Conservation (phyloP, 1,284 basidiomycete genomes). For the Cryptococcus sp. region DNA sequence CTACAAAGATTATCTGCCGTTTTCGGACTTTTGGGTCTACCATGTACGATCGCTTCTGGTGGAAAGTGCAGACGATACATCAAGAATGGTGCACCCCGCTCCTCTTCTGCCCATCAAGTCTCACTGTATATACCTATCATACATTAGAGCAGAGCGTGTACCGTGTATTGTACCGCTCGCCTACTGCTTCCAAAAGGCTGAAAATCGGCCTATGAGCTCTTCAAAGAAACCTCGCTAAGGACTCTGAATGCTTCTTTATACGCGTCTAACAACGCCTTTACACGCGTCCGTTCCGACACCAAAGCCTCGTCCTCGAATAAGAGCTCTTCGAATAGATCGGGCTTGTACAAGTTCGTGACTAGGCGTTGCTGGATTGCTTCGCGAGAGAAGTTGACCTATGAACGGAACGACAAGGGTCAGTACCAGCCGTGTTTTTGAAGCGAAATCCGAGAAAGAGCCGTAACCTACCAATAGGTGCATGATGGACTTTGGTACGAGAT, state of each 20-base stretch:
- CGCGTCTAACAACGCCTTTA: slow-evolving; percentile 92
- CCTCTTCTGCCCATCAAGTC: too few species aligned
- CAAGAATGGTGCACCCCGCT: too few species aligned
- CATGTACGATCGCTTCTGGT: too few species aligned
- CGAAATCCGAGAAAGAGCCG: background rate
- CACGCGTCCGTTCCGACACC: slow-evolving; percentile 86
- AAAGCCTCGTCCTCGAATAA: slow-evolving; percentile 94
- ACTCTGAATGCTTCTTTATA: slow-evolving; percentile 94
- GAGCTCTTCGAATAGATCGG: slow-evolving; percentile 85
- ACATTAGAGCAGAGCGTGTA: too few species aligned
- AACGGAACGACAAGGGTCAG: background rate
- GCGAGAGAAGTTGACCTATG: slow-evolving; percentile 92
- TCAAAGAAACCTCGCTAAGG: slow-evolving; percentile 51
- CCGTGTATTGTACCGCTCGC: too few species aligned
- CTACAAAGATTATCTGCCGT: too few species aligned
- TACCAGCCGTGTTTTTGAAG: background rate
- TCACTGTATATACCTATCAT: too few species aligned
- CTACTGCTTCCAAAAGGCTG: too few species aligned
- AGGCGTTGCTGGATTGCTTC: slow-evolving; percentile 95
- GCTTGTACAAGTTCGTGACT: slow-evolving; percentile 90
- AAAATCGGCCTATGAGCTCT: slow-evolving; percentile 31
- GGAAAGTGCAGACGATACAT: too few species aligned
- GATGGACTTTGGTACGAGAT: slow-evolving; percentile 93
- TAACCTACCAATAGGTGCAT: slow-evolving; percentile 65
- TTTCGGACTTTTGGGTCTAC: too few species aligned